Base-by-base conservation (phyloP, 108 stramenopile genomes). In the Skeletonema menzelii region DNA sequence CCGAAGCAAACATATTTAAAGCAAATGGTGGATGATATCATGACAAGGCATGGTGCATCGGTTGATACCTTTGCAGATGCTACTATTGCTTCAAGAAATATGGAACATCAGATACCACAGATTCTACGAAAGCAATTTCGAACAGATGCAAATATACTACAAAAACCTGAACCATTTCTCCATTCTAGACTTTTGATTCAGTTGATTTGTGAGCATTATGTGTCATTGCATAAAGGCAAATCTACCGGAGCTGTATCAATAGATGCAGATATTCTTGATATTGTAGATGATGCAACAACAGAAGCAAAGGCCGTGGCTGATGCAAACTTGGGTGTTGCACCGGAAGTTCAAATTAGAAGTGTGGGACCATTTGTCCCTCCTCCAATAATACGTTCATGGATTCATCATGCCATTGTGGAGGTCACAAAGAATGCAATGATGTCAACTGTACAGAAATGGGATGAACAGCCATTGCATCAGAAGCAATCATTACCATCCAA, bases 341-440 rank as follows among this genome's bases (percentile, higher is more conserved):
- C 86, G 15, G 77, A 84, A 32, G 69, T 88, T 30, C 7, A 37
- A 6, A 53, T 67, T 37, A 56, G 49, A 37, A 47, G 37, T 53
- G 44, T 17, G 60, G 19, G 53, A 13, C 75, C 67, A 27, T 63
- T 73, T 44, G 31, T 65, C 3, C 67, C 77, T 10, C 63, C 75
- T 10, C 88, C 92, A 15, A 61, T 88, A 30, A 85, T 94, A 26
- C 87, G 89, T 10, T 85, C 93, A 10, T 94, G 93, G 93, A 38
- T 88, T 27, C 88, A 90, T 76, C 88, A 91, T 71, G 77, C 85
- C 2, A 59, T 94, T 38, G 89, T 94, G 22, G 93, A 94, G 82
- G 47, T 94, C 8, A 59, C 85, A 8, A 94, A 94, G 58, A 94
- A 94, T 80, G 80, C 81, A 44, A 88, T 91, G 86, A 79, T 82